Conservation (phyloP, 371 early-diverging fungal species). For the Basidiobolus heterosporus region DNA sequence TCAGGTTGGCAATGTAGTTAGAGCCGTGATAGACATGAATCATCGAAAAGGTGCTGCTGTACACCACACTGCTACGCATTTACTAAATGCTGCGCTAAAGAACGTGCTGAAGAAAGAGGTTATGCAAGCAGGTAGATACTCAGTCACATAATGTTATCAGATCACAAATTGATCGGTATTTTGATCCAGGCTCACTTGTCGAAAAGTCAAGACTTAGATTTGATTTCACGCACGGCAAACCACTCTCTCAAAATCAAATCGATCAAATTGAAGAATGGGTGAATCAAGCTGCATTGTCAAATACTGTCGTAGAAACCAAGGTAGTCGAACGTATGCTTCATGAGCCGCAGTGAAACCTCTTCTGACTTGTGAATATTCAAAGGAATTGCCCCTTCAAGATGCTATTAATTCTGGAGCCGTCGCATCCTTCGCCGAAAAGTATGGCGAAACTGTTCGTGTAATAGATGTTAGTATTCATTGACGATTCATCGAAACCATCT, state of each 20-base stretch:
- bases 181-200: conserved; percentile 39
- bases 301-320: conserved; percentile 18
- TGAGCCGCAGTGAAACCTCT: too few relatives aligned
- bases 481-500: background rate
- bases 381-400: conserved; percentile 34
- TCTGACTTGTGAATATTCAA: background rate
- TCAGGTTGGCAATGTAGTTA: conserved; percentile 18
- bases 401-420: conserved; percentile 45
- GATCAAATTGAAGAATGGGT: conserved; percentile 35
- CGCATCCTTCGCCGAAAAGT: conserved; percentile 52
- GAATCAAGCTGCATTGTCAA: conserved; percentile 27
- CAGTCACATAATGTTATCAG: background rate
- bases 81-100: conserved; percentile 50
- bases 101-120: conserved; percentile 33
- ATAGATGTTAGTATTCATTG: conserved; percentile 18
- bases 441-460: conserved; percentile 41
- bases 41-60: conserved; percentile 40
- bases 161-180: background rate
- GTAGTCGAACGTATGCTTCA: conserved; percentile 8
- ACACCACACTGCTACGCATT: conserved; percentile 67
- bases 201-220: conserved; percentile 44
- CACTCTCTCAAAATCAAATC: conserved; percentile 30
- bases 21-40: conserved; percentile 26
- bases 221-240: conserved; percentile 50
- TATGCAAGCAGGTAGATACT: conserved; percentile 39